These are phyloP conservation scores for Cryptosporidium sp. DNA, from an alignment of 169 alveolate species.

Conservation along the genomic window DNA sequence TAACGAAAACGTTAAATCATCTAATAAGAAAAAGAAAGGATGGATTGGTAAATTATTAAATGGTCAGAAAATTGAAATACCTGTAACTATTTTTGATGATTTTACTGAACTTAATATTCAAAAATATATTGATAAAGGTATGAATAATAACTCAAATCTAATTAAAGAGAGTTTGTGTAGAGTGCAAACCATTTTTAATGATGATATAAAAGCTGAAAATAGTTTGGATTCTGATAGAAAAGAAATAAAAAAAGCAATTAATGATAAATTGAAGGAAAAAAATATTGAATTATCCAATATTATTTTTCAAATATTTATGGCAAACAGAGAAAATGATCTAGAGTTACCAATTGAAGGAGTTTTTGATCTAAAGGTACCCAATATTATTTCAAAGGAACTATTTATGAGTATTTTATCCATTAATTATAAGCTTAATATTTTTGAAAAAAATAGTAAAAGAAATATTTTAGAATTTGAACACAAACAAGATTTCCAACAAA, in stretches of 20 bases:
- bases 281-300: conserved; percentile 28
- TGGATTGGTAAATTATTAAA: conserved; percentile 54
- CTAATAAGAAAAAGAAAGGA: background rate
- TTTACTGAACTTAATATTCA: conserved; percentile 14
- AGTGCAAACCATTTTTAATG: conserved; percentile 30
- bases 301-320: conserved; percentile 26
- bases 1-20: background rate
- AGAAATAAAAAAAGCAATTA: conserved; percentile 4
- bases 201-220: conserved; percentile 4
- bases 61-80: conserved; percentile 54
- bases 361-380: conserved; percentile 41
- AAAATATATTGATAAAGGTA: conserved; percentile 31
- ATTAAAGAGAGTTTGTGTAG: conserved; percentile 36
- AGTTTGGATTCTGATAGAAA: conserved; percentile 1
- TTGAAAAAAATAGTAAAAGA: background rate
- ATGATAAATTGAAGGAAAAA: conserved; percentile 36
- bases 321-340: conserved; percentile 54
- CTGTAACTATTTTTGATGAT: conserved; percentile 30
- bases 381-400: conserved; percentile 43
- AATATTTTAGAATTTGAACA: conserved; percentile 27
- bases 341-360: conserved; percentile 36
- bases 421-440: conserved; percentile 14
- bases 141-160: conserved; percentile 12
- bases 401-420: conserved; percentile 14
- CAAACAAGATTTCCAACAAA: conserved; percentile 6